A percentile compares a stretch with the other conserved stretches of the same genome.
These are phyloP conservation scores for Solanum habrochaites DNA, from an alignment of 257 asterid species.

Conservation along the genomic window DNA sequence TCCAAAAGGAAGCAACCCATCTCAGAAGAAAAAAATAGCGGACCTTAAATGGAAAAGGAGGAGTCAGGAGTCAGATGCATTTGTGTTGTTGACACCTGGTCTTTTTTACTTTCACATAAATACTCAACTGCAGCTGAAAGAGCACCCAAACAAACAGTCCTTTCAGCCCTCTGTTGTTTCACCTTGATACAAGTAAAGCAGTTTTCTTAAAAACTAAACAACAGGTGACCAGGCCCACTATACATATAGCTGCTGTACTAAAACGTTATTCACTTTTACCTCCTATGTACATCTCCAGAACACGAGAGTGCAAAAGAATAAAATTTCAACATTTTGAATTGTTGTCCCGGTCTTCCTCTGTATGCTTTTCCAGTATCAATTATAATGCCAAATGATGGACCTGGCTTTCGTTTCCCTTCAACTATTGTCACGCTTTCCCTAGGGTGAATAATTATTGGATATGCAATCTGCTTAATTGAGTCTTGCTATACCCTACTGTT, in stretches of 20 bases:
- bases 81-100: background rate
- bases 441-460: background rate
- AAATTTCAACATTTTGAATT: background rate
- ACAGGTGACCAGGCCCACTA: background rate
- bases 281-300: background rate
- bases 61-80: background rate
- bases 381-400: background rate
- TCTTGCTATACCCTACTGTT: background rate
- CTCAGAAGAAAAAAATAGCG: background rate
- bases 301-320: background rate
- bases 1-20: background rate
- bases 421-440: background rate
- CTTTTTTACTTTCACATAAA: background rate
- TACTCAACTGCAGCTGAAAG: background rate
- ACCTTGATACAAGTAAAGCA: background rate
- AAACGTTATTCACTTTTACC: background rate
- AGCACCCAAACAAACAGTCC: background rate
- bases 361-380: background rate
- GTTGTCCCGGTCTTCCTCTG: background rate
- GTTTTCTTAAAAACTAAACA: background rate
- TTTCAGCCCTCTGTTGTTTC: background rate
- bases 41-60: background rate
- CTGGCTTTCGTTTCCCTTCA: background rate
- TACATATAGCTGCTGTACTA: background rate
- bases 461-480: background rate